Evolutionary conservation across 345 rosid species (phyloP).

Genomic region (Dipteronia dyeriana): DNA sequence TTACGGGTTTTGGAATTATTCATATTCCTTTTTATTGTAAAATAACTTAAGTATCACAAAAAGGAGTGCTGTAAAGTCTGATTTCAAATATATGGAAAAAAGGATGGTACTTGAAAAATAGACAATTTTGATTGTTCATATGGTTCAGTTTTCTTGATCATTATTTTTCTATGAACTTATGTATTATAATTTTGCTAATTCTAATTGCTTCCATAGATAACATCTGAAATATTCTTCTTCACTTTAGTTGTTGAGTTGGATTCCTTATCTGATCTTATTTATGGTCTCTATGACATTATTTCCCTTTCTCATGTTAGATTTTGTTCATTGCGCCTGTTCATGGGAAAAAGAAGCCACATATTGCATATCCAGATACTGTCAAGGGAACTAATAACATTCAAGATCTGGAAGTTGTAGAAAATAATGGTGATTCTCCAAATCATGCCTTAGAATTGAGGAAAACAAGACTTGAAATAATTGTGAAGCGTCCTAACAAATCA

Average conservation of each 20-base stretch:
- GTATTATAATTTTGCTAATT: background rate
- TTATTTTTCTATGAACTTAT: background rate
- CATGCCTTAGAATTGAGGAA: slow-evolving; percentile 48
- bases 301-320: slow-evolving; percentile 37
- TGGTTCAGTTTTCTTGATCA: background rate
- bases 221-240: slow-evolving; percentile 19
- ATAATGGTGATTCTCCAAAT: slow-evolving; percentile 34
- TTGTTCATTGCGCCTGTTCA: slow-evolving; percentile 83
- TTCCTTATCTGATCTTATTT: slow-evolving; percentile 16
- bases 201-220: slow-evolving; percentile 3
- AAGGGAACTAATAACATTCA: slow-evolving; percentile 24
- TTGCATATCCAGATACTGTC: slow-evolving; percentile 42
- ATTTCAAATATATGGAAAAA: background rate
- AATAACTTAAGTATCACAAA: background rate
- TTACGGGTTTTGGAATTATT: slow-evolving; percentile 17
- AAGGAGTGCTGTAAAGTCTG: slow-evolving; percentile 8
- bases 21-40: background rate
- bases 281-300: slow-evolving; percentile 14
- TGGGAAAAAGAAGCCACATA: slow-evolving; percentile 47
- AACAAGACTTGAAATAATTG: slow-evolving; percentile 51
- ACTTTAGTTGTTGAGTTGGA: slow-evolving; percentile 8
- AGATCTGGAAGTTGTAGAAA: slow-evolving; percentile 31
- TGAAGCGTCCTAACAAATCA: slow-evolving; percentile 47
- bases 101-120: background rate
- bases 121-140: background rate